phyloP scores from a whole-genome alignment of 805 yeast species.

The Ogataea corticis region DNA sequence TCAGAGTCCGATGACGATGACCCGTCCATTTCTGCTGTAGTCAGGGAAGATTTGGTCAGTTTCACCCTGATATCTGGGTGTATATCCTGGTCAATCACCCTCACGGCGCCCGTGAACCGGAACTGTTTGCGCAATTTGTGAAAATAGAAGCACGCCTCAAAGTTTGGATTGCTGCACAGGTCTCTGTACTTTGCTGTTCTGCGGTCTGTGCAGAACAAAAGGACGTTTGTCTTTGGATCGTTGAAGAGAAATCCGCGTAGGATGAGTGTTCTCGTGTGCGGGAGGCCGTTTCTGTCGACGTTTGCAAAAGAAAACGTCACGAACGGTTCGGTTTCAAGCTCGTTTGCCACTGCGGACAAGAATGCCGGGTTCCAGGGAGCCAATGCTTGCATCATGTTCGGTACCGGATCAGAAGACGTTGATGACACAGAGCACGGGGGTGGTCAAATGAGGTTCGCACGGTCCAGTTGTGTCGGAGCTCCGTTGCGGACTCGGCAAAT shows the following conservation, averaged over 20 bases:
- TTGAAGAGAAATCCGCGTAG: constrained; percentile 74
- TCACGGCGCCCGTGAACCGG: constrained; percentile 68
- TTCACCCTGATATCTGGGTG: constrained; percentile 22
- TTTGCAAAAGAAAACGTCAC: constrained; percentile 69
- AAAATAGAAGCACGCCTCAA: constrained; percentile 80
- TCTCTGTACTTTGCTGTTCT: constrained; percentile 66
- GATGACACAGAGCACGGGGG: too few species aligned
- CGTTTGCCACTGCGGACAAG: constrained; percentile 51
- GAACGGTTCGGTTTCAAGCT: constrained; percentile 47
- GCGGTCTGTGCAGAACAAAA: constrained; percentile 70
- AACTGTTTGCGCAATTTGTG: constrained; percentile 63
- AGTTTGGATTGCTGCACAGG: constrained; percentile 49
- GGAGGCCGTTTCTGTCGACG: constrained; percentile 52
- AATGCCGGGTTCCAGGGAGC: constrained; percentile 82
- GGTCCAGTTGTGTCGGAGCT: too few species aligned
- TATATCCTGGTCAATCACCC: constrained; percentile 38
- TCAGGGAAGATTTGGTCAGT: background rate
- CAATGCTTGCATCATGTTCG: constrained; percentile 32
- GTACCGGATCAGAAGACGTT: background rate
- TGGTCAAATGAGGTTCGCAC: background rate
- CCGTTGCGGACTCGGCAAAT: too few species aligned
- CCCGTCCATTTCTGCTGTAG: background rate
- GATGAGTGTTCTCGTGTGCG: constrained; percentile 69
- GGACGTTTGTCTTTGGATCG: constrained; percentile 63
- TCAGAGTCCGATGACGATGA: too few species aligned